phyloP scores from a whole-genome alignment of 768 basidiomycete species.

The Trametopsis cervina region DNA sequence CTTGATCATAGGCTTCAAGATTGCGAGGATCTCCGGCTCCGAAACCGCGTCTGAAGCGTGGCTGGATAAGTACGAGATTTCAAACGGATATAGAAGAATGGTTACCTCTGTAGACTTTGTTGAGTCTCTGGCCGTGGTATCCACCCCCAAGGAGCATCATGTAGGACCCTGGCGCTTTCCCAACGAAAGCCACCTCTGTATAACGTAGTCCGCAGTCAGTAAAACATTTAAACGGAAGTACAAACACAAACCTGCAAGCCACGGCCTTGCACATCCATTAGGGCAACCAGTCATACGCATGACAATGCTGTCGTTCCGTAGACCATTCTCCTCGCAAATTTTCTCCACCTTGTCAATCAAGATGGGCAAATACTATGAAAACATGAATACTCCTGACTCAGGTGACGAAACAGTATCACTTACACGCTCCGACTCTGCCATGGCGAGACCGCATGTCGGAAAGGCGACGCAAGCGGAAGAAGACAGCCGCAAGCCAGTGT shows the following conservation, averaged over 20 bases:
- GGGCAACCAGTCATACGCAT: slow-evolving; percentile 99
- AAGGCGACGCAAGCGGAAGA: slow-evolving; percentile 97
- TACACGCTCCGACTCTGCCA: slow-evolving; percentile 73
- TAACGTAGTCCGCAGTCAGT: neutral
- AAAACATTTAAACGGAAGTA: neutral
- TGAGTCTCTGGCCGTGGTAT: slow-evolving; percentile 88
- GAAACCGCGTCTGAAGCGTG: slow-evolving; percentile 65
- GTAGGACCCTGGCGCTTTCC: slow-evolving; percentile 91
- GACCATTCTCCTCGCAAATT: slow-evolving; percentile 88
- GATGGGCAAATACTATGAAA: slow-evolving; percentile 74
- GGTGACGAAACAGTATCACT: slow-evolving; percentile 20
- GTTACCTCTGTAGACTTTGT: slow-evolving; percentile 89
- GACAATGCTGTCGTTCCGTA: slow-evolving; percentile 90
- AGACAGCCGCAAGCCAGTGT: slow-evolving; percentile 74
- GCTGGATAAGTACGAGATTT: neutral
- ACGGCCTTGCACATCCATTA: slow-evolving; percentile 90
- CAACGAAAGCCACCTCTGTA: slow-evolving; percentile 90
- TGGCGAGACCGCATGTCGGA: slow-evolving; percentile 87
- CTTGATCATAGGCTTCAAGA: slow-evolving; percentile 91
- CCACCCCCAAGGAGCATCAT: slow-evolving; percentile 95
- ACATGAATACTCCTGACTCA: neutral
- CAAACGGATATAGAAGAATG: slow-evolving; percentile 1
- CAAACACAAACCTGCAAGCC: slow-evolving; percentile 70
- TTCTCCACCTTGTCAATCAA: slow-evolving; percentile 93
- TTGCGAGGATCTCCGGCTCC: slow-evolving; percentile 87